phyloP scores from a whole-genome alignment of 1,284 basidiomycete species.

The Fomitiporia mediterranea region DNA sequence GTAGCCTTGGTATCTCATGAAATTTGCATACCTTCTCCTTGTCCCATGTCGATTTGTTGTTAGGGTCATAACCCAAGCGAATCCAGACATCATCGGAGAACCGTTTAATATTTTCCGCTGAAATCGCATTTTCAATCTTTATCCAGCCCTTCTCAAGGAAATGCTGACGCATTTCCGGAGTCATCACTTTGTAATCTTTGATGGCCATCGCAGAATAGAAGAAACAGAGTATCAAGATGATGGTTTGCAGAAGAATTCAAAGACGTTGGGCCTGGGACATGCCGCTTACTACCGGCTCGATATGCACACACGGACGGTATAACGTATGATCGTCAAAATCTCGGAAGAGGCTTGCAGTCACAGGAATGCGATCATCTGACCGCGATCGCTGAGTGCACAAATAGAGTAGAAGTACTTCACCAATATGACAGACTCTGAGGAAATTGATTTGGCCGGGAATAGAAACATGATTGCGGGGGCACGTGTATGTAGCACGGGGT shows the following conservation, averaged over 20 bases:
- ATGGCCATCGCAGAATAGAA: constrained; percentile 21
- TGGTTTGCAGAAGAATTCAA: background rate
- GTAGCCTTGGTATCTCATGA: background rate
- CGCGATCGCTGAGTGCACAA: too few species aligned
- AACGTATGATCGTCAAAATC: background rate
- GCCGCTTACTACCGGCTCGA: background rate
- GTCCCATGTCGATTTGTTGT: constrained; percentile 32
- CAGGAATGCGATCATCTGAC: background rate
- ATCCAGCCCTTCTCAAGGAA: constrained; percentile 36
- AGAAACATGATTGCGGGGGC: too few species aligned
- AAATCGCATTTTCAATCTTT: constrained; percentile 31
- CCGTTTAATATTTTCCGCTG: constrained; percentile 27
- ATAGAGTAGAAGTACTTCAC: background rate
- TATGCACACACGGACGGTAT: background rate
- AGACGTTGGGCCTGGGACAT: background rate
- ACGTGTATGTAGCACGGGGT: too few species aligned
- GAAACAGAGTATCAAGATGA: background rate
- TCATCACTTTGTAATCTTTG: constrained; percentile 27
- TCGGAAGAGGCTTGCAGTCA: background rate
- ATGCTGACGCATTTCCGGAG: constrained; percentile 31
- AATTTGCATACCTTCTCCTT: constrained; percentile 29
- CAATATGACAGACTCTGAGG: too few species aligned
- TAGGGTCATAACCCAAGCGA: constrained; percentile 33
- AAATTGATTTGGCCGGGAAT: too few species aligned
- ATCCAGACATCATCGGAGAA: constrained; percentile 34